These are phyloP conservation scores for Adiantum capillusveneris DNA, from an alignment of 75 land plant species.

Conservation along the genomic window DNA sequence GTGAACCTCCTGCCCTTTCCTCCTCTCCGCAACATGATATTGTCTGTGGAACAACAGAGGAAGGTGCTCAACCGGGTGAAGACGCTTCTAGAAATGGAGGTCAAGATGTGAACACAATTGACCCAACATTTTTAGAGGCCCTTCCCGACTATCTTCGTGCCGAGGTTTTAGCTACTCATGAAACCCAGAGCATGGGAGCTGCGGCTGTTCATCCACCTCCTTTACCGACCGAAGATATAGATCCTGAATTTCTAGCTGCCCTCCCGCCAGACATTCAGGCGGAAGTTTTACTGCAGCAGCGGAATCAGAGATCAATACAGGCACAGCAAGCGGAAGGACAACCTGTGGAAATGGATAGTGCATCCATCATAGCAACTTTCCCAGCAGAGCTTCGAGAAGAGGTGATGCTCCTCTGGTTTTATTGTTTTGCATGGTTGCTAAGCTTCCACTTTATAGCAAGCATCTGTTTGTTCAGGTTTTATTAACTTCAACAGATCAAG, in stretches of 20 bases:
- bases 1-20: neutral
- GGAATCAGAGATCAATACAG: constrained; percentile 21
- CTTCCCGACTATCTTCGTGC: constrained; percentile 43
- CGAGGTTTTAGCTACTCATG: constrained; percentile 40
- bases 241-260: constrained; percentile 44
- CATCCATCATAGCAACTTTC: constrained; percentile 44
- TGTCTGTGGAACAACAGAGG: neutral
- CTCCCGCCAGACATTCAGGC: constrained; percentile 43
- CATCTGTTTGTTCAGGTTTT: constrained; percentile 19
- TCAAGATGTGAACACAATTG: constrained; percentile 21
- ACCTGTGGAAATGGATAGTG: constrained; percentile 47
- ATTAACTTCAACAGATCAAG: constrained; percentile 35
- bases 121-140: constrained; percentile 41
- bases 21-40: too few species aligned
- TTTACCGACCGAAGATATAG: constrained; percentile 33
- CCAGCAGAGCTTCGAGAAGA: constrained; percentile 43
- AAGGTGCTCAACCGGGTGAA: constrained; percentile 5
- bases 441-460: neutral
- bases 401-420: constrained; percentile 7
- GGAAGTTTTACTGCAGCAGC: constrained; percentile 37
- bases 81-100: constrained; percentile 7
- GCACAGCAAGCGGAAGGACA: constrained; percentile 34
- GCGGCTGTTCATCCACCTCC: constrained; percentile 19
- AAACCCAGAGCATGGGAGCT: constrained; percentile 19
- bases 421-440: neutral